Base-by-base conservation (phyloP, 495 filamentous ascomycete genomes). In the Podospora pseudoanserina region DNA sequence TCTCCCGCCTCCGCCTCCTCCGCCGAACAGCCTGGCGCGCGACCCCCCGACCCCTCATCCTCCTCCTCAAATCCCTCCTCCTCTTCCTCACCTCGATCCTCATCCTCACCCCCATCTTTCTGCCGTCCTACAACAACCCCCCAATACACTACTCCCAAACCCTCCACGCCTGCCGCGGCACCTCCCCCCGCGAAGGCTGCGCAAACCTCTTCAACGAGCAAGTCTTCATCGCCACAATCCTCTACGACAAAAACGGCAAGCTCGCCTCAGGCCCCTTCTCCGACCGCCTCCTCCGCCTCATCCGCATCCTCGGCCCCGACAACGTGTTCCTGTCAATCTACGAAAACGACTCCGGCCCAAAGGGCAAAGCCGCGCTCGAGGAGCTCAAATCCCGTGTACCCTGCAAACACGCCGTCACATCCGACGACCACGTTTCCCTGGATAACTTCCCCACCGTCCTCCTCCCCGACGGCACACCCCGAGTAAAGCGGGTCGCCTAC, bases 211-310 rank as follows among this genome's bases (percentile, higher is more conserved):
- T 81, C 23, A 80, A 86, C 54, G 87, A 92, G 73, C 90, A 88
- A 68, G 81, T 94, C 18, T 94, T 91, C 74, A 91, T 94, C 66
- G 89, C 89, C 5, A 88, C 89, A 18, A 92, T 88, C 71, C 82
- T 94, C 57, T 89, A 91, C 72, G 89, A 95, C 71, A 80, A 79
- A 13, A 81, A 75, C 76, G 76, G 76, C 3, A 65, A 69, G 16
- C 77, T 94, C 27, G 85, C 89, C 0, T 74, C 80, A 3, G 90
- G 90, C 3, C 80, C 80, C 65, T 94, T 91, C 91, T 91, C 90
- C 0, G 70, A 83, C 66, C 80, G 84, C 15, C 75, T 94, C 0
- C 69, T 89, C 66, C 78, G 87, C 23, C 74, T 94, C 57, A 84
- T 94, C 63, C 82, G 92, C 61, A 68, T 86, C 20, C 75, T 88